Percentiles rank a stretch among this genome's conserved stretches.
These are phyloP conservation scores for Amanita rimosa DNA, from an alignment of 768 basidiomycete genomes.

Conservation along the genomic window DNA sequence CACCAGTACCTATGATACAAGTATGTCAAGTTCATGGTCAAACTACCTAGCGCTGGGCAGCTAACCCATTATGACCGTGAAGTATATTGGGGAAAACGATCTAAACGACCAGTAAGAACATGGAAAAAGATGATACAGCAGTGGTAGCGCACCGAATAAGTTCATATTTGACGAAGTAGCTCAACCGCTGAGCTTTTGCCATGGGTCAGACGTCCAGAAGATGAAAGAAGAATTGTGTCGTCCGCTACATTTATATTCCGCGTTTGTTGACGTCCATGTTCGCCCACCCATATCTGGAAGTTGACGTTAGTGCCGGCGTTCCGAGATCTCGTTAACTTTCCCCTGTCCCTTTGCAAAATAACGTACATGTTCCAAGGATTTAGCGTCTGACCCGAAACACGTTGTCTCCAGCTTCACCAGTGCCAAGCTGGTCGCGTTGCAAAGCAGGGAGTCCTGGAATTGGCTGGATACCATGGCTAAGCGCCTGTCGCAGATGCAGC, in stretches of 20 bases:
- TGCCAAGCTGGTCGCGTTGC: too few species aligned
- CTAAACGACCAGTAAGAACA: neutral
- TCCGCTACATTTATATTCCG: neutral
- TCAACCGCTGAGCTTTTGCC: constrained; percentile 1
- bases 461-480: neutral
- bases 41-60: neutral
- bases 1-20: constrained; percentile 1
- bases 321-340: neutral
- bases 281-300: neutral
- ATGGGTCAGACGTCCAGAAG: neutral
- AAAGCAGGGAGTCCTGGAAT: neutral
- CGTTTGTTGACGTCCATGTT: neutral
- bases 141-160: neutral
- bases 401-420: too few species aligned
- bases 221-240: neutral
- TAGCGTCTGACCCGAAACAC: neutral
- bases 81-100: constrained; percentile 3
- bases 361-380: neutral
- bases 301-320: neutral
- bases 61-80: constrained; percentile 4
- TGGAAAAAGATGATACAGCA: neutral
- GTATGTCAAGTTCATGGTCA: neutral
- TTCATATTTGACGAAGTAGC: constrained; percentile 1
- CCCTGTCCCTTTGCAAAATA: neutral
- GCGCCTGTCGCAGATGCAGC: neutral